Base-by-base conservation (phyloP, 2,329 filamentous ascomycete species). In the Fragosphaeria purpurea region DNA sequence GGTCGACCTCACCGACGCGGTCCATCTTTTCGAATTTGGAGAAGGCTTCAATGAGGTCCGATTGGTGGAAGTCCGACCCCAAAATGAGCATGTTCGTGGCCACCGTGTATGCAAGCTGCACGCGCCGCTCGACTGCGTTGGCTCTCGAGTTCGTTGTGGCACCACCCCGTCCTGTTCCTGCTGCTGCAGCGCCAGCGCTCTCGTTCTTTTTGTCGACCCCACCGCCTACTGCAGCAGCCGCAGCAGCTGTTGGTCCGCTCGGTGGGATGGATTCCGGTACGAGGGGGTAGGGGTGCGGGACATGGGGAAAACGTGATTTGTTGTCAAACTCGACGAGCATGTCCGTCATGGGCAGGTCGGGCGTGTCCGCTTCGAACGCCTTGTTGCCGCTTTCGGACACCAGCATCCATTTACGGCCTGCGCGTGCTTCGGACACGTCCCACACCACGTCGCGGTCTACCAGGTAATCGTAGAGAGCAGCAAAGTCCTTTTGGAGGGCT, bases 381-480 rank as follows among this genome's bases (percentile, higher is more conserved):
- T 58, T 64, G 58, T 73, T 72, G 7, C 66, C 69, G 41, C 64
- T 67, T 52, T 69, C 65, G 39, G 72, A 73, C 13, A 73, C 70
- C 69, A 85, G 80, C 63, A 80, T 76, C 79, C 80, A 84, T 59
- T 83, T 84, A 41, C 80, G 75, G 13, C 76, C 75, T 4, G 76
- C 74, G 0, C 79, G 70, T 45, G 77, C 77, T 59, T 84, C 80
- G 0, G 74, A 75, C 22, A 74, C 74, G 50, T 83, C 80, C 80
- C 83, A 87, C 0, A 75, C 62, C 5, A 85, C 74, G 44, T 85
- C 78, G 5, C 80, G 74, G 61, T 86, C 77, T 12, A 87, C 82
- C 1, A 86, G 67, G 55, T 84, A 85, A 58, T 86, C 82, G 58
- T 87, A 87, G 2, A 87, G 66, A 0, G 79, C 77, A 3, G 80